phyloP scores from a whole-genome alignment of 192 early-diverging fungal species.

The Backusella parvicylindrica region DNA sequence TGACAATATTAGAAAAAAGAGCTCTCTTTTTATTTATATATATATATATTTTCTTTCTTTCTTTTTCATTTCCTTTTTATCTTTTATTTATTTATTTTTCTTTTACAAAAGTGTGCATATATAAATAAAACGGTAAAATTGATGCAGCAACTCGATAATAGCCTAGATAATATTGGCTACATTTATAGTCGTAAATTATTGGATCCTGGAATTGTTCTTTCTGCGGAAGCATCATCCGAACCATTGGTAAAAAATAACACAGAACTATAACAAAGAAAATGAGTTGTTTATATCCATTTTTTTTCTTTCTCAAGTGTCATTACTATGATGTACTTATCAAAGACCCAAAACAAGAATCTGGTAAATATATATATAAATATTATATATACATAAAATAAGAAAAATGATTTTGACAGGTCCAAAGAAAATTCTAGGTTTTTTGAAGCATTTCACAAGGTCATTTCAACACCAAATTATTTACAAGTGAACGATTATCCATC shows the following conservation, averaged over 20 bases:
- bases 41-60: neutral
- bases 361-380: neutral
- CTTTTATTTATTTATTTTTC: neutral
- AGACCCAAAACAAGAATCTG: slow-evolving; percentile 6
- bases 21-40: neutral
- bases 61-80: neutral
- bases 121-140: neutral
- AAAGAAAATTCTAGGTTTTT: slow-evolving; percentile 9
- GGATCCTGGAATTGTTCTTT: neutral
- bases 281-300: neutral
- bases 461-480: neutral
- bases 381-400: neutral
- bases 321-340: slow-evolving; percentile 5
- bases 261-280: neutral
- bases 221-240: neutral
- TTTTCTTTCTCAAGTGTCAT: neutral
- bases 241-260: slow-evolving; percentile 1
- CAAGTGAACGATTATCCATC: neutral
- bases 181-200: slow-evolving; percentile 3
- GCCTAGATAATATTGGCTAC: slow-evolving; percentile 9
- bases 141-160: slow-evolving; percentile 5
- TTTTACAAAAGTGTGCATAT: neutral
- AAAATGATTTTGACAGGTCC: neutral
- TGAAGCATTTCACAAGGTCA: neutral
- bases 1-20: neutral